Evolutionary conservation across 2,329 filamentous ascomycete genomes (phyloP), one percentile per base, ranked within the genome.

Genomic region (Aspergillus viridinutans): DNA sequence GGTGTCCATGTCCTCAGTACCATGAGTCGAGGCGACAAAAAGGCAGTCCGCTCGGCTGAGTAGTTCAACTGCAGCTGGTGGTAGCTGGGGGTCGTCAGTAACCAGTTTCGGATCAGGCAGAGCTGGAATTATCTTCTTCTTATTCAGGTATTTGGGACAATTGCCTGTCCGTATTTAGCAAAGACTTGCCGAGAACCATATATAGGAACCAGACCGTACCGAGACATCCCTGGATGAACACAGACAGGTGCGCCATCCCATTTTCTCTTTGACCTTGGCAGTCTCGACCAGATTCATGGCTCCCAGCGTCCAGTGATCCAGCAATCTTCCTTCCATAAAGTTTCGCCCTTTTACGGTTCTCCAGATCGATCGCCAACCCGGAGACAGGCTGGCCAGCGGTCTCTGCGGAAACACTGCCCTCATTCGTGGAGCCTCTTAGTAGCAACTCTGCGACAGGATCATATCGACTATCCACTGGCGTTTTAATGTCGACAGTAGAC

Each of bases 121-220:
- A 48, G 82, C 80, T 4, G 82, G 80, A 2, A 74, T 68, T 42
- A 95, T 84, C 1, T 77, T 76, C 69, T 89, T 92, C 66, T 84
- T 85, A 72, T 93, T 94, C 35, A 96, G 70, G 65, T 96, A 96
- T 72, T 96, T 96, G 1, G 91, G 90, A 65, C 90, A 95, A 65
- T 94, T 95, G 0, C 90, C 87, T 76, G 47, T 56, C 45, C 21
- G 45, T 59, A 10, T 59, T 59, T n/a, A 43, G 12, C 23, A 23
- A 26, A 9, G 43, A 40, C 9, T 38, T n/a, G n/a, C 25, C 23
- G 9, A 20, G 32, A 29, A 10, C 25, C 23, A 28, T 28, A 10
- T 50, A 43, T 42, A n/a, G 3, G 8, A 7, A 25, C 32, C 14
- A 35, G 21, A 21, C 70, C 73, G 66, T 70, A 78, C 79, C 84